Base-by-base conservation (phyloP, 1,284 basidiomycete genomes). In the Golubevia sp. region DNA sequence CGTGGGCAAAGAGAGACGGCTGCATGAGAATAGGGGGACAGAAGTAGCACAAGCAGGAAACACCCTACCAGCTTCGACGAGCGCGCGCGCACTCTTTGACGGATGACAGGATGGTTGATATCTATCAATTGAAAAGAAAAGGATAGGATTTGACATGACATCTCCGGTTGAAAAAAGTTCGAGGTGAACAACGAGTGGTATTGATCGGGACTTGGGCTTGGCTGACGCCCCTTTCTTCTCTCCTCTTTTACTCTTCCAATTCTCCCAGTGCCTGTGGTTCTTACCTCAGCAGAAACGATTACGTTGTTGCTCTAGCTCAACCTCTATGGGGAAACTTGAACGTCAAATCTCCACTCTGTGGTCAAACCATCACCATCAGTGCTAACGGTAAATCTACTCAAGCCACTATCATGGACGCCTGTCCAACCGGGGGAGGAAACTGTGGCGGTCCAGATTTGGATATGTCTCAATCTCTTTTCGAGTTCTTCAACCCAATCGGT, bases 301-400 rank as follows among this genome's bases (percentile, higher is more conserved):
- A 71, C 56, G 74, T 76, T 48, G 76, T 78, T 20, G 76, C 76
- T 13, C 62, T 78, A 21, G 74, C 74, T 64, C 68, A 76, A 68
- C 76, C 76, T 30, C 70, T 73, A 71, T 78, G 75, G 54, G 76
- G 76, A 23, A 53, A 69, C 52, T 56, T 76, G 7, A 58, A 64
- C 27, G 58, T 64, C 34, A 56, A 48, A 1, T 78, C 74, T 3
- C 67, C 58, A 13, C 75, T 72, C 70, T 78, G 76, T 50, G 72
- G 72, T 8, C 63, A 71, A 55, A 66, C 71, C 18, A 77, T 78
- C 49, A 72, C 70, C 65, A 78, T 78, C 57, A 63, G 62, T 24
- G 68, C 72, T 58, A 72, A 72, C 13, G 18, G 63, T 15, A 76
- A 72, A 62, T 70, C 70, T 13, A 63, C 60, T n/a, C 63, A 63